phyloP scores from a whole-genome alignment of 306 rosid species.

The Cyamopsis tetragonoloba region DNA sequence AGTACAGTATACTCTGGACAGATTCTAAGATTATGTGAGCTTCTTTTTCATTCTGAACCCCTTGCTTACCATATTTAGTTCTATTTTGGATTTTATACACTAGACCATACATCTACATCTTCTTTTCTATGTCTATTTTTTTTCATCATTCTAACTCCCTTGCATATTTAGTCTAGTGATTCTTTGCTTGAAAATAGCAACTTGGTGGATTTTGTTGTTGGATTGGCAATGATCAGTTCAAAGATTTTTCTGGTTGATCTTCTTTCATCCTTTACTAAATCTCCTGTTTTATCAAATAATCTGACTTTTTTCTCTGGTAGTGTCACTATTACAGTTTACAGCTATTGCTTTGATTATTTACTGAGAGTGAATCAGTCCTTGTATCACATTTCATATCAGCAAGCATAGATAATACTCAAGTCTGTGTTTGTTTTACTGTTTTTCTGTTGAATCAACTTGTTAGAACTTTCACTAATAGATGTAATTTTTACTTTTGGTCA shows the following conservation, averaged over 20 bases:
- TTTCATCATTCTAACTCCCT: neutral
- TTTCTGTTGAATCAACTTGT: too few species aligned
- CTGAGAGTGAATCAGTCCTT: neutral
- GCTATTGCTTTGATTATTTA: neutral
- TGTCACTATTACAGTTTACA: neutral
- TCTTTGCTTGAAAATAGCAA: constrained; percentile 1
- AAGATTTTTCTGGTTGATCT: neutral
- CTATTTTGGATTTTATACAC: neutral
- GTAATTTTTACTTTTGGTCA: too few species aligned
- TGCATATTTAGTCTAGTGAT: neutral
- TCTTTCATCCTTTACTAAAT: neutral
- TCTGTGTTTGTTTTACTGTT: too few species aligned
- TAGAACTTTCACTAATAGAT: too few species aligned
- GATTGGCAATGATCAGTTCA: neutral
- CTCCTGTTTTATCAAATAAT: constrained; percentile 35
- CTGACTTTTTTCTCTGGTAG: neutral
- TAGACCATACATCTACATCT: neutral
- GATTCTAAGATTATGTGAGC: constrained; percentile 81
- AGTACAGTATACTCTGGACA: constrained; percentile 85
- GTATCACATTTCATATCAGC: too few species aligned
- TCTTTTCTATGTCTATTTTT: neutral
- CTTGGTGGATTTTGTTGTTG: constrained; percentile 8
- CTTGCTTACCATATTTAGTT: constrained; percentile 24
- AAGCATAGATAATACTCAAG: too few species aligned
- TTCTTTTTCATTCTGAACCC: constrained; percentile 16